phyloP scores from a whole-genome alignment of 352 stramenopile species.

The Blastocystis sp. region DNA sequence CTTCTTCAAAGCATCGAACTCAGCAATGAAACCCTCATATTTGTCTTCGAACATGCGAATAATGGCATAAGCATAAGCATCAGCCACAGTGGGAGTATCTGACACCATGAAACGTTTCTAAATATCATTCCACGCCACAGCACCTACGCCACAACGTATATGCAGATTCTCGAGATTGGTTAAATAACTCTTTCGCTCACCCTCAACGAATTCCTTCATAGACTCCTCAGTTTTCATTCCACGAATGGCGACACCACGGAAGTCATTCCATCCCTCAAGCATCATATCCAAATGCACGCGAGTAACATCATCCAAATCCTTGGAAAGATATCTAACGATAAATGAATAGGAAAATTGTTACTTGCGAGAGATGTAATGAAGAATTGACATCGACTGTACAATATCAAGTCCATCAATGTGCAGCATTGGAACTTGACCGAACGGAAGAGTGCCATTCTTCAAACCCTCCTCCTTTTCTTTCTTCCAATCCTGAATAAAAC shows the following conservation, averaged over 20 bases:
- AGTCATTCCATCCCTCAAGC: neutral
- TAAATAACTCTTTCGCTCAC: neutral
- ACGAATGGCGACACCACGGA: neutral
- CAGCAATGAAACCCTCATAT: neutral
- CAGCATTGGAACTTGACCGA: neutral
- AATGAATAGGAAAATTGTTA: neutral
- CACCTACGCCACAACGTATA: neutral
- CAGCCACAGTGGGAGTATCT: neutral
- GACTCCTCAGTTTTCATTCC: neutral
- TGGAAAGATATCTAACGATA: neutral
- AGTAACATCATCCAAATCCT: neutral
- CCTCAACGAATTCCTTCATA: neutral
- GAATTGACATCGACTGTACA: constrained; percentile 20
- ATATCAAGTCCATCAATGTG: constrained; percentile 34
- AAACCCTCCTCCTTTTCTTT: neutral
- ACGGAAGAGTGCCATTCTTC: neutral
- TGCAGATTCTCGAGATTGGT: neutral
- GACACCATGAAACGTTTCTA: neutral
- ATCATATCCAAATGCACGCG: neutral
- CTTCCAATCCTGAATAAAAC: neutral
- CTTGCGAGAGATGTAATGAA: constrained; percentile 5
- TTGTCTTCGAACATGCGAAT: neutral
- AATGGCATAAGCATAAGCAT: neutral
- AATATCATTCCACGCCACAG: neutral
- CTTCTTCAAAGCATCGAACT: neutral